Percentiles rank a stretch among this genome's conserved stretches.
phyloP scores from a whole-genome alignment of 805 yeast genomes.

The Candida anglica region DNA sequence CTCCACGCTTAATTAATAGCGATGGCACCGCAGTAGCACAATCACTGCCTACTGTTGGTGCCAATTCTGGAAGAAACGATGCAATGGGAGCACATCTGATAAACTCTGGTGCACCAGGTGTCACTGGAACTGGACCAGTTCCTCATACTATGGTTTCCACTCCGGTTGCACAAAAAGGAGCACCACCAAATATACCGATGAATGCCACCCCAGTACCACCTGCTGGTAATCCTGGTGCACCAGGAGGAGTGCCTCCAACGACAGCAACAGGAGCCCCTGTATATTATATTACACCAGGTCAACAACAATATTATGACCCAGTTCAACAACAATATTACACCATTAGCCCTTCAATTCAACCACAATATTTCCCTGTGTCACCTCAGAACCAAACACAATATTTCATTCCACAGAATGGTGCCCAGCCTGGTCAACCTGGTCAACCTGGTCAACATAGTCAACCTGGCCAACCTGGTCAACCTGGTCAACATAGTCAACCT shows the following conservation, averaged over 20 bases:
- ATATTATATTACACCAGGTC: conserved; percentile 10
- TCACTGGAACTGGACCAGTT: neutral
- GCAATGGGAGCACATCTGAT: too few relatives aligned
- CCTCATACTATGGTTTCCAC: neutral
- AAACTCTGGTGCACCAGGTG: too few relatives aligned
- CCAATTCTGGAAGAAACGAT: too few relatives aligned
- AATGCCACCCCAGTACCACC: neutral
- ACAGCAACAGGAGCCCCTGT: conserved; percentile 8
- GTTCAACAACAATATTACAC: conserved; percentile 41
- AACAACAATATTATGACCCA: conserved; percentile 40
- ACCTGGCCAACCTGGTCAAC: conserved; percentile 7
- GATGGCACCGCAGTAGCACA: conserved; percentile 42
- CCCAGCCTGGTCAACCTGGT: conserved; percentile 5
- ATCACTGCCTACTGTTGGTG: too few relatives aligned
- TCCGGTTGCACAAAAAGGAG: neutral
- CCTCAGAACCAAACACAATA: conserved; percentile 18
- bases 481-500: conserved; percentile 4
- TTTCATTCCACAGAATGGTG: too few relatives aligned
- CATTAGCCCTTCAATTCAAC: conserved; percentile 30
- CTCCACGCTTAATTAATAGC: conserved; percentile 41
- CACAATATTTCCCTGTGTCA: conserved; percentile 35
- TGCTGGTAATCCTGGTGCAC: neutral
- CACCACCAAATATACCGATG: neutral
- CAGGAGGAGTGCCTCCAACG: neutral
- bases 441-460: conserved; percentile 6